Evolutionary conservation across 1,284 basidiomycete genomes (phyloP).

Genomic region (Clitocybe nebularis): DNA sequence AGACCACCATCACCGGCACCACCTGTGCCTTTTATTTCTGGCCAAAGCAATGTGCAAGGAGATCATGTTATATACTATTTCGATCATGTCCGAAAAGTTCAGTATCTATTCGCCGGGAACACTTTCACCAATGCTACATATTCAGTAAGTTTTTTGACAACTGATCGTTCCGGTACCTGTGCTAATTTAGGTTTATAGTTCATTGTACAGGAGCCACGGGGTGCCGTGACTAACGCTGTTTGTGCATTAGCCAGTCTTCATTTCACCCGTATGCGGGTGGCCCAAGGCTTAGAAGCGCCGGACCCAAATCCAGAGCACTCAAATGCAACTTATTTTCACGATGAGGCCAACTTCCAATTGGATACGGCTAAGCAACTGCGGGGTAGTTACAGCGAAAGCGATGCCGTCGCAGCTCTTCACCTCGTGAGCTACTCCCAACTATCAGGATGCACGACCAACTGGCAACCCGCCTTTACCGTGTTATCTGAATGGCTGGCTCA

Average conservation of each 20-base stretch:
- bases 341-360: conserved; percentile 57
- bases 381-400: conserved; percentile 54
- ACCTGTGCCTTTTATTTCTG: conserved; percentile 18
- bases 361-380: conserved; percentile 44
- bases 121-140: conserved; percentile 56
- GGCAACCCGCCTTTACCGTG: conserved; percentile 61
- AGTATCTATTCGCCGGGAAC: conserved; percentile 56
- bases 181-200: conserved; percentile 39
- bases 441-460: conserved; percentile 59
- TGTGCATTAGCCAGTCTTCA: conserved; percentile 75
- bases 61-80: conserved; percentile 67
- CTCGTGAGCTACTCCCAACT: conserved; percentile 67
- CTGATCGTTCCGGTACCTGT: conserved; percentile 4
- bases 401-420: conserved; percentile 72
- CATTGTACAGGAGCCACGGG: conserved; percentile 60
- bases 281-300: conserved; percentile 53
- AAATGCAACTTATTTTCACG: conserved; percentile 61
- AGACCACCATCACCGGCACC: conserved; percentile 22
- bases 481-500: conserved; percentile 70
- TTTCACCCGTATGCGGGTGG: conserved; percentile 55
- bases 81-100: conserved; percentile 55
- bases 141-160: conserved; percentile 39
- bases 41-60: conserved; percentile 39
- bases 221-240: conserved; percentile 65
- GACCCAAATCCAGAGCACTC: conserved; percentile 52